A percentile compares a stretch with the other conserved stretches of the same genome.
Evolutionary conservation across 257 asterid genomes (phyloP).

Genomic region (Euphrasia confusa): DNA sequence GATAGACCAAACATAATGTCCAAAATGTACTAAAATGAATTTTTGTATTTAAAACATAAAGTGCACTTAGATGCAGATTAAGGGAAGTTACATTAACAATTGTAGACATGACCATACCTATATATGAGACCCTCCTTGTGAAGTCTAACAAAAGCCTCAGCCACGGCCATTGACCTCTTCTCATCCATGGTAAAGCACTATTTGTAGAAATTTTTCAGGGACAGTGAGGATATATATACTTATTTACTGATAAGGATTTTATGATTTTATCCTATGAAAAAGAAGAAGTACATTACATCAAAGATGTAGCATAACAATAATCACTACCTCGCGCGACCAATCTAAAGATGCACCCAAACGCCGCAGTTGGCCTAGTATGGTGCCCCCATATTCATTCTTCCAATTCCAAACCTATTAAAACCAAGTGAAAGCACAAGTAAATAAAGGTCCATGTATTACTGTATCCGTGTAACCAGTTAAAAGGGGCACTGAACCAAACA

Average conservation of each 20-base stretch:
- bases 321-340: constrained; percentile 93
- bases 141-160: constrained; percentile 92
- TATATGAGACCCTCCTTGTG: constrained; percentile 77
- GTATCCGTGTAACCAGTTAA: neutral
- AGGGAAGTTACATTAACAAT: neutral
- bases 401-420: constrained; percentile 81
- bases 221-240: neutral
- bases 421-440: constrained; percentile 22
- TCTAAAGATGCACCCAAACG: constrained; percentile 81
- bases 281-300: constrained; percentile 3
- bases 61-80: constrained; percentile 13
- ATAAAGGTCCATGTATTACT: neutral
- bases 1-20: neutral
- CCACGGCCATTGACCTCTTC: constrained; percentile 80
- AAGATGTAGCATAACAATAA: constrained; percentile 17
- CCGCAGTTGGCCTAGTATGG: constrained; percentile 77
- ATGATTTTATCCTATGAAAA: neutral
- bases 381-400: constrained; percentile 87
- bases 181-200: constrained; percentile 97
- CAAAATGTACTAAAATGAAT: constrained; percentile 6
- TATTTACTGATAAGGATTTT: neutral
- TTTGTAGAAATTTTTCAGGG: constrained; percentile 10
- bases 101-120: constrained; percentile 39
- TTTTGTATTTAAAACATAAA: constrained; percentile 5
- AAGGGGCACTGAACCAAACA: neutral